Percentiles rank a stretch among this genome's conserved stretches.
phyloP scores from a whole-genome alignment of 2,329 filamentous ascomycete genomes.

The Tolypocladium ovalisporum region DNA sequence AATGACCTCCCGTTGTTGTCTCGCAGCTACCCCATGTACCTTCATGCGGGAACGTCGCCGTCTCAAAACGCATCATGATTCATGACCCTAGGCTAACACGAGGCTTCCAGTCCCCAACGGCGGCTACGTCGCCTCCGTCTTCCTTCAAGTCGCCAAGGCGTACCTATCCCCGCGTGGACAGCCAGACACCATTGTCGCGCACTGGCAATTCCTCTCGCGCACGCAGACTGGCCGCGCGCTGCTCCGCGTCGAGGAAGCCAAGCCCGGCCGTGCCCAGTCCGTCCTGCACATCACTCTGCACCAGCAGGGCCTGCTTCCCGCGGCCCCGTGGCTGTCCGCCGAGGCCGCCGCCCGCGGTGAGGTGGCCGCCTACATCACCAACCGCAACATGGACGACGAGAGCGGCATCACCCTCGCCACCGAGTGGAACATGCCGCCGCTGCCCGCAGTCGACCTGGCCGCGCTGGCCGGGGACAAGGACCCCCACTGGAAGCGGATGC shows the following conservation, averaged over 20 bases:
- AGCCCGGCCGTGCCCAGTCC: slow-evolving; percentile 28
- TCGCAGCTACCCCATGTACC: no score
- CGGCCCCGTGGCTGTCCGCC: slow-evolving; percentile 21
- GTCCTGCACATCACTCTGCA: slow-evolving; percentile 30
- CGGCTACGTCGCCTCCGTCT: slow-evolving; percentile 31
- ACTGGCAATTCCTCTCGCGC: slow-evolving; percentile 30
- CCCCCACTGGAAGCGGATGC: slow-evolving; percentile 15
- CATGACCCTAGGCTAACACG: not conserved
- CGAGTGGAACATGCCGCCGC: slow-evolving; percentile 11
- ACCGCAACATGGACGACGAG: slow-evolving; percentile 19
- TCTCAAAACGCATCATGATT: no score
- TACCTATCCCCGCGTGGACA: slow-evolving; percentile 23
- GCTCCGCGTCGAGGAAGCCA: slow-evolving; percentile 28
- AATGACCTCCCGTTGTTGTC: no score
- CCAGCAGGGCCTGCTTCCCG: slow-evolving; percentile 21
- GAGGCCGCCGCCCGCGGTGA: slow-evolving; percentile 14
- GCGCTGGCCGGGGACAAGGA: slow-evolving; percentile 14
- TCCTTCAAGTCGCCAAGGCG: slow-evolving; percentile 22
- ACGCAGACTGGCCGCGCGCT: slow-evolving; percentile 24
- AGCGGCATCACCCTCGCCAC: slow-evolving; percentile 19
- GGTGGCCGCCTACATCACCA: slow-evolving; percentile 29
- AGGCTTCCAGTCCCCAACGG: slow-evolving; percentile 29
- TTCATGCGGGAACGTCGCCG: no score
- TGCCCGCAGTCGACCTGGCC: slow-evolving; percentile 13
- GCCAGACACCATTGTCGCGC: slow-evolving; percentile 24